Conservation (phyloP, 768 basidiomycete genomes). For the Serendipita sp. region DNA sequence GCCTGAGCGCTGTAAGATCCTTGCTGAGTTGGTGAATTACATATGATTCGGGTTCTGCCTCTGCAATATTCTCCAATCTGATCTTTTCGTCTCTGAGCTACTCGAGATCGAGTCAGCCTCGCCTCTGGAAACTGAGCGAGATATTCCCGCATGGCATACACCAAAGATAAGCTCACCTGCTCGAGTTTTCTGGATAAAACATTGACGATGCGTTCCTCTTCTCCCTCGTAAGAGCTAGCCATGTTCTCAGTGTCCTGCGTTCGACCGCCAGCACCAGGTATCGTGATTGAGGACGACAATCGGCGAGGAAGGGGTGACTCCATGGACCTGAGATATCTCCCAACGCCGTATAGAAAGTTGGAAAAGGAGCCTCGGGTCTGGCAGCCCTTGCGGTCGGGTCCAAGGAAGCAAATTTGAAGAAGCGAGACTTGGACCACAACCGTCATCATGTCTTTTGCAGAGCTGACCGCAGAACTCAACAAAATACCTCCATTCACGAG, state of each 20-base stretch:
- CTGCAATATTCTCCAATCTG: constrained; percentile 60
- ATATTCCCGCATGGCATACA: background rate
- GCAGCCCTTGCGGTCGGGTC: background rate
- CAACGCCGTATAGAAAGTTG: background rate
- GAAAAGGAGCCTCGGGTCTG: background rate
- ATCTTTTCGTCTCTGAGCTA: constrained; percentile 79
- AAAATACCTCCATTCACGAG: constrained; percentile 6
- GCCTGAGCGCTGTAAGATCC: constrained; percentile 49
- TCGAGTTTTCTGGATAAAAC: constrained; percentile 70
- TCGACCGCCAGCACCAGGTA: constrained; percentile 10
- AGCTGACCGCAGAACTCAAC: background rate
- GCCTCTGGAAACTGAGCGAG: background rate
- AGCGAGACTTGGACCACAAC: background rate
- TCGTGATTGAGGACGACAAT: constrained; percentile 39
- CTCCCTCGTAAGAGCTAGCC: constrained; percentile 80
- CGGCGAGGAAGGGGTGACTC: constrained; percentile 42
- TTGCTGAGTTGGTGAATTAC: constrained; percentile 53
- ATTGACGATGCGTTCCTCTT: constrained; percentile 80
- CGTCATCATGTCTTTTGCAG: background rate
- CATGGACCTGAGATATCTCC: background rate
- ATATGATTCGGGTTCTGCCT: constrained; percentile 76
- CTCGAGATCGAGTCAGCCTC: background rate
- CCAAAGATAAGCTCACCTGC: constrained; percentile 34
- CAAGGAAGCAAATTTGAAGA: background rate
- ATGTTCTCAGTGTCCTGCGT: constrained; percentile 52